Conservation (phyloP, 1,139 yeast genomes). For the Pichia terricola region DNA sequence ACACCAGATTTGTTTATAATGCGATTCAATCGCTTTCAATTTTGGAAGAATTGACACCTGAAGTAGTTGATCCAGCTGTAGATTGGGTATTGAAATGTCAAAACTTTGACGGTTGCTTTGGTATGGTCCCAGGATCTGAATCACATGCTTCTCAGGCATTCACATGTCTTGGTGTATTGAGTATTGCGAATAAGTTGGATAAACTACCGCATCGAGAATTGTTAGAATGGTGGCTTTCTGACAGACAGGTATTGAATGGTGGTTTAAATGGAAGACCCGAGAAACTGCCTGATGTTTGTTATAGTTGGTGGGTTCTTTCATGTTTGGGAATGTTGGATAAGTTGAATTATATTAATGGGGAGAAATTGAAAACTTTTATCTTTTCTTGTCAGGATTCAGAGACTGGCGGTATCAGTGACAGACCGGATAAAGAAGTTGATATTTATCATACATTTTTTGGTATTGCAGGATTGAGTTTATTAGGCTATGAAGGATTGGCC, state of each 20-base stretch:
- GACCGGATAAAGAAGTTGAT: slow-evolving; percentile 86
- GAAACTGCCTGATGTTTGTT: slow-evolving; percentile 91
- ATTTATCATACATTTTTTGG: slow-evolving; percentile 92
- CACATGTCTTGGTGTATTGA: slow-evolving; percentile 74
- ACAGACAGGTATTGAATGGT: slow-evolving; percentile 82
- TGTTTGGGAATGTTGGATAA: slow-evolving; percentile 60
- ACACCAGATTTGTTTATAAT: slow-evolving; percentile 80
- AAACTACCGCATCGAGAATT: slow-evolving; percentile 43
- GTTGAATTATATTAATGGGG: slow-evolving; percentile 65
- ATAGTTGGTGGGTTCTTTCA: slow-evolving; percentile 96
- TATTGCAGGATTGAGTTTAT: slow-evolving; percentile 71
- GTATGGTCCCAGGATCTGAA: slow-evolving; percentile 89
- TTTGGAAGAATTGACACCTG: slow-evolving; percentile 51
- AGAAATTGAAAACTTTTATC: slow-evolving; percentile 54
- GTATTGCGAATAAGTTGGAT: slow-evolving; percentile 50
- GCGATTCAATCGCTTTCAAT: slow-evolving; percentile 69
- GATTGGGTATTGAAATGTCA: slow-evolving; percentile 59
- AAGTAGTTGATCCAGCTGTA: slow-evolving; percentile 57
- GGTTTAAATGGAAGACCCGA: slow-evolving; percentile 97
- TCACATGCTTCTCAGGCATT: slow-evolving; percentile 92
- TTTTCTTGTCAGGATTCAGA: slow-evolving; percentile 67
- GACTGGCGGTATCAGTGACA: slow-evolving; percentile 84
- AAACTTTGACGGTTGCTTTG: slow-evolving; percentile 95
- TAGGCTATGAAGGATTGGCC: slow-evolving; percentile 48
- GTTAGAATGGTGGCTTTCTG: slow-evolving; percentile 78